Percentiles rank a stretch among this genome's conserved stretches.
Conservation (phyloP, 169 alveolate genomes). For the Plasmodium berghei region DNA sequence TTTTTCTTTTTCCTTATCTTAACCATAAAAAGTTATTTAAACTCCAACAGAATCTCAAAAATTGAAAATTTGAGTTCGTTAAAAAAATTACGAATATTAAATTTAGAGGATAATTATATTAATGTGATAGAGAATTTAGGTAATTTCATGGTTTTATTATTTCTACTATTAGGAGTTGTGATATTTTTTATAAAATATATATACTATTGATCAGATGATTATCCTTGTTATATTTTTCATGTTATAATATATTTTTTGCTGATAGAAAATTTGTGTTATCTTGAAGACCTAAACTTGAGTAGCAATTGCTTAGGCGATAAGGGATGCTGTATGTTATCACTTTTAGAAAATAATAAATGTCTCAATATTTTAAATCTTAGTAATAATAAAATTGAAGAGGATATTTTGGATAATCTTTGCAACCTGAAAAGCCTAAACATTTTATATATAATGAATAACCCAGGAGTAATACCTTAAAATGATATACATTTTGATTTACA, state of each 20-base stretch:
- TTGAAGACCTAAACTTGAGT: constrained; percentile 66
- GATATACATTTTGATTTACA: background rate
- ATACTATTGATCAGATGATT: background rate
- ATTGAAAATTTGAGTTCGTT: constrained; percentile 50
- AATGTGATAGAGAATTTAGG: constrained; percentile 67
- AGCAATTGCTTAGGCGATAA: constrained; percentile 67
- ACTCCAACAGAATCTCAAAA: constrained; percentile 41
- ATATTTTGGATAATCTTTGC: constrained; percentile 28
- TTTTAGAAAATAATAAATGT: constrained; percentile 24
- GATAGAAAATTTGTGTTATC: constrained; percentile 19
- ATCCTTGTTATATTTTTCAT: background rate
- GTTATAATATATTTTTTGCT: background rate
- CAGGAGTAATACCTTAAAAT: constrained; percentile 30
- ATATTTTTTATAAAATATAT: background rate
- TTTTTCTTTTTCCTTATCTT: background rate
- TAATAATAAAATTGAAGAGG: constrained; percentile 60
- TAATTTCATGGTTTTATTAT: constrained; percentile 4
- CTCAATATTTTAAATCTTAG: constrained; percentile 39
- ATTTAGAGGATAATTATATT: constrained; percentile 62
- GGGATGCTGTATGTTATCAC: constrained; percentile 10
- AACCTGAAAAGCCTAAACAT: constrained; percentile 13
- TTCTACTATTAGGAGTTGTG: background rate
- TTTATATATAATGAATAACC: constrained; percentile 62
- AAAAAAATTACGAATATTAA: constrained; percentile 39
- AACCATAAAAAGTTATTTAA: constrained; percentile 29